phyloP scores from a whole-genome alignment of 1,284 basidiomycete genomes.

The Malassezia furfur region DNA sequence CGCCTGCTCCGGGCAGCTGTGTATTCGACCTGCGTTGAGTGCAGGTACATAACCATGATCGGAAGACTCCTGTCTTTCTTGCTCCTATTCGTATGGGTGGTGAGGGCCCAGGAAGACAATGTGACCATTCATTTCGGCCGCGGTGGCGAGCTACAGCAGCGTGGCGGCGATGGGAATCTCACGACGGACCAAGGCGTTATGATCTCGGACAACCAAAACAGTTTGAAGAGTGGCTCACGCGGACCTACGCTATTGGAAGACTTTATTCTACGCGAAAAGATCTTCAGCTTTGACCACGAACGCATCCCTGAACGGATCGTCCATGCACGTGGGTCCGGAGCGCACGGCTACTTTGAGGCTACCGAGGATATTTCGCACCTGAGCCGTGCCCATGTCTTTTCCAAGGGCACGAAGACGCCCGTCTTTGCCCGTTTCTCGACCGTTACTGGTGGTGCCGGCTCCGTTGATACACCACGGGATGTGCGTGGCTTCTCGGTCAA shows the following conservation, averaged over 20 bases:
- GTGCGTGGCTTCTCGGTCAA: constrained; percentile 88
- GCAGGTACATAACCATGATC: too few relatives aligned
- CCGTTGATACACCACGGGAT: constrained; percentile 74
- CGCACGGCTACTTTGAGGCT: constrained; percentile 81
- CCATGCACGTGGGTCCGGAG: constrained; percentile 56
- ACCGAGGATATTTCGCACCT: constrained; percentile 65
- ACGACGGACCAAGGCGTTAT: constrained; percentile 9
- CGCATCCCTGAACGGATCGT: constrained; percentile 86
- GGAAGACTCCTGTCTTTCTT: too few relatives aligned
- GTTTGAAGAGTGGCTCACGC: constrained; percentile 2
- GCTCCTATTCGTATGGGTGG: background rate
- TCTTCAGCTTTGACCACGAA: constrained; percentile 84
- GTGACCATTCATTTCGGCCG: background rate
- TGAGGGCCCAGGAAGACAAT: background rate
- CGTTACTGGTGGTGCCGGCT: constrained; percentile 58
- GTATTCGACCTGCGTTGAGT: too few relatives aligned
- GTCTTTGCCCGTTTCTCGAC: constrained; percentile 51
- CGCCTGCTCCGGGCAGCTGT: too few relatives aligned
- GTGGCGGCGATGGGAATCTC: background rate
- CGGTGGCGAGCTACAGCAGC: constrained; percentile 3
- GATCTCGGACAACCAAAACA: constrained; percentile 4
- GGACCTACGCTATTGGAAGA: constrained; percentile 25
- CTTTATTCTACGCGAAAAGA: constrained; percentile 53
- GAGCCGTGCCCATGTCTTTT: constrained; percentile 56
- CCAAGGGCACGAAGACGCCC: constrained; percentile 24